Base-by-base conservation (phyloP, 768 basidiomycete genomes). In the Sarcodon aspratus region DNA sequence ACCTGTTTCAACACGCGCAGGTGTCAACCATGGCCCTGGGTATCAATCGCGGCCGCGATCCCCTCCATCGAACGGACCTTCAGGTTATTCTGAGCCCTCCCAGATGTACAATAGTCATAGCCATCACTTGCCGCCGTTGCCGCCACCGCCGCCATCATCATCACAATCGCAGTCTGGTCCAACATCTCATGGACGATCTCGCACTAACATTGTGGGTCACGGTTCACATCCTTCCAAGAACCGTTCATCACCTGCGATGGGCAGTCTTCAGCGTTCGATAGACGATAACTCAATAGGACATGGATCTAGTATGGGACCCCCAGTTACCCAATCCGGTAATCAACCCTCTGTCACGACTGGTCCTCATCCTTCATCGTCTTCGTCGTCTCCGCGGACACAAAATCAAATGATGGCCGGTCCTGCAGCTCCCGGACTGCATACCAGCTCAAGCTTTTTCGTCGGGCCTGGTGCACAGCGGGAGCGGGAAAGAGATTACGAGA, bases 181-280 rank as follows among this genome's bases (percentile, higher is more conserved):
- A 38, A 15, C 27, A 34, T 10, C 33, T 12, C 8, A 35, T 13
- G 44, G 27, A 31, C 13, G 47, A 15, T 32, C 36, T 12, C 47
- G 17, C 31, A 37, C 47, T 9, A 27, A 11, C 35, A 37, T 21
- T 7, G 34, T 48, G 9, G 17, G 27, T n/a, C 47, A 37, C 31
- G 7, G 33, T 8, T 9, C 36, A 33, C 10, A 35, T 32, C 9
- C 45, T 9, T 35, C 45, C 18, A 46, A 49, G 12, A n/a, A 27
- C 27, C 34, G 27, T 7, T 44, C 42, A 32, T 58, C 62, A 9
- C 63, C 64, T n/a, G 61, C 60, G 40, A 65, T 65, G 65, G 59
- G 59, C 13, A 59, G 61, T 44, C 50, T 66, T 38, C 62, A 58
- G 49, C 59, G 58, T 3, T 55, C 58, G 9, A 8, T 37, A 46